Evolutionary conservation across 148 eudicot genomes (phyloP), one percentile per base, ranked within the genome.

Genomic region (Persicaria tinctoria): DNA sequence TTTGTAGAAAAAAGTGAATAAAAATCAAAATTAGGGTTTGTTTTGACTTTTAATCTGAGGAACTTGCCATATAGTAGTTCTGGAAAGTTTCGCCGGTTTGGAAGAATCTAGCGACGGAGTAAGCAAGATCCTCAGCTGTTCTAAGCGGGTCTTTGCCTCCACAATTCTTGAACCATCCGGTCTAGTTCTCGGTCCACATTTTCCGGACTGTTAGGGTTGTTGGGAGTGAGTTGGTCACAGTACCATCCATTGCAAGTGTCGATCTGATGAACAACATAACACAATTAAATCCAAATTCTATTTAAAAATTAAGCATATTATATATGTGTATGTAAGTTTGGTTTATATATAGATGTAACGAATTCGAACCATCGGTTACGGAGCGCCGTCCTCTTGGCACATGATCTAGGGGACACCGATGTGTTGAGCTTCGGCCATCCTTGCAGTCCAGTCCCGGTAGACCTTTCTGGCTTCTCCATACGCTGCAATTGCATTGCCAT

Each of bases 181-280:
- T n/a, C n/a, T n/a, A n/a, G n/a, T n/a, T n/a, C n/a, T n/a, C n/a
- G n/a, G n/a, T n/a, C n/a, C n/a, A 89, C 59, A 89, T 86, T 74
- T 89, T 89, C n/a, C 3, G 92, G 92, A 13, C 62, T 71, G 17
- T 84, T 83, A 0, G 80, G 76, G 6, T 74, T 81, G 7, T 63
- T 83, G 10, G 86, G 90, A 0, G 55, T 77, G 49, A 79, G 84
- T 68, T 81, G 80, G 17, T 87, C 84, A 69, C 90, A 87, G 12
- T 87, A 87, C 73, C 76, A 84, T 2, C 87, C 90, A 68, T 87
- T 87, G 83, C 90, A 87, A 0, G 90, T 81, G 46, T 81, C 79
- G 27, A 87, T 87, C 90, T 87, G 10, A 13, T 3, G 70, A 27
- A 2, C 16, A 10, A 46, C 20, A 49, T 38, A 59, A 38, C 32